Base-by-base conservation (phyloP, 106 monocot genomes). In the Alisma plantagoaquatica region DNA sequence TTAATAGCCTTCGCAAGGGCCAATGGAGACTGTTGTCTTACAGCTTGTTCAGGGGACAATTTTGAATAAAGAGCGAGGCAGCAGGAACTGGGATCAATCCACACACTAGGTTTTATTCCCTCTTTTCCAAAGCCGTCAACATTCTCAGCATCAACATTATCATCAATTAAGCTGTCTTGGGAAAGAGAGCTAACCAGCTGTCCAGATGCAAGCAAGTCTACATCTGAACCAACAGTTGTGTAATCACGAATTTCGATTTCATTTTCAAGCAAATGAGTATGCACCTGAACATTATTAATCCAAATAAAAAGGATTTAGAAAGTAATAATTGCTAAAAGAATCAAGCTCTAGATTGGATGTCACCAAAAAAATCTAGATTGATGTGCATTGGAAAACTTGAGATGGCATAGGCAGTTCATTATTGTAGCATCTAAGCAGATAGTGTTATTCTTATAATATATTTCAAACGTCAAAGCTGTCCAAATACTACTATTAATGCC, bases 1-100 rank as follows among this genome's bases (percentile, higher is more conserved):
- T 96, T 96, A 31, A 89, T 46, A 78, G 96, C 96, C 64, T 96
- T 96, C 48, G 81, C 65, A 61, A 96, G 84, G 19, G 96, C 71
- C 69, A 96, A 76, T 56, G 96, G 96, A 53, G 96, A 96, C 57
- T 75, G 96, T 33, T 78, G 75, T 60, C 60, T 62, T 41, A 96
- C 49, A 60, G 81, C 80, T 32, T 54, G 63, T 71, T 81, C 62
- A 60, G 73, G 44, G 47, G 26, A 27, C 33, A 96, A 27, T 51
- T 76, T 84, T 41, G 78, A 62, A 54, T 68, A 84, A 19, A 96
- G 65, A 16, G 84, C 75, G 68, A 96, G 66, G 41, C 70, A 84
- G 57, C 96, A 96, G 46, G 76, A 75, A 31, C 33, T 54, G 43
- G 88, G 83, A 24, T 93, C 96, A 24, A 89, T 62, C 96, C 96